Percentiles rank a stretch among this genome's conserved stretches.
These are phyloP conservation scores for Fusarium nelsonii DNA, from an alignment of 2,329 filamentous ascomycete species.

Conservation along the genomic window DNA sequence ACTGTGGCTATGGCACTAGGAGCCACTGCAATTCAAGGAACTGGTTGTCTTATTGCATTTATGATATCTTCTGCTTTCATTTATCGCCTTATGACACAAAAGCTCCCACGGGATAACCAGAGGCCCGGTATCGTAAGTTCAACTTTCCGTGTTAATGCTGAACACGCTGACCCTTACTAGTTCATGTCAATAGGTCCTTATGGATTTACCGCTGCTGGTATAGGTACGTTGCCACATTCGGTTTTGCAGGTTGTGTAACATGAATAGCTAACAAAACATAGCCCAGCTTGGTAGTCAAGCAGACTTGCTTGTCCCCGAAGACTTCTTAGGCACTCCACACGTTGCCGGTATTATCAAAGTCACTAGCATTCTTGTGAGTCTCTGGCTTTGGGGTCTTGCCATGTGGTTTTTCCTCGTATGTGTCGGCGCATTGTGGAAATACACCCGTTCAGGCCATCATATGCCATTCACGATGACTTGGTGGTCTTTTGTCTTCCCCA, in stretches of 20 bases:
- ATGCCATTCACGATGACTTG: conserved; percentile 87
- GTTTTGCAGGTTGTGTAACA: not conserved
- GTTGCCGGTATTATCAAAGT: conserved; percentile 61
- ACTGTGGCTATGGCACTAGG: conserved; percentile 62
- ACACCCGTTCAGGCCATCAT: conserved; percentile 66
- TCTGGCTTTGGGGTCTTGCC: conserved; percentile 88
- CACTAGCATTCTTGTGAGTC: conserved; percentile 70
- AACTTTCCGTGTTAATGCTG: too few species aligned
- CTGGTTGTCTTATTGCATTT: conserved; percentile 69
- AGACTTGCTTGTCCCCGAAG: conserved; percentile 57
- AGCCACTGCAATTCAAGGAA: conserved; percentile 65
- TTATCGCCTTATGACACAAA: conserved; percentile 89
- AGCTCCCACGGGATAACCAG: conserved; percentile 79
- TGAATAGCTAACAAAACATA: conserved; percentile 28
- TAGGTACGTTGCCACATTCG: conserved; percentile 44
- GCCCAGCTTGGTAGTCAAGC: conserved; percentile 62
- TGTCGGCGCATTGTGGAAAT: conserved; percentile 79
- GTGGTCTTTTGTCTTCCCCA: conserved; percentile 86
- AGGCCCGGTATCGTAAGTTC: conserved; percentile 75
- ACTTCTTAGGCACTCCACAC: conserved; percentile 58
- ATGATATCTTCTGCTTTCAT: conserved; percentile 89
- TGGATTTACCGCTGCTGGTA: conserved; percentile 66
- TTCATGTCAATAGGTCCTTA: conserved; percentile 86
- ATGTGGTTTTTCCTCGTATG: conserved; percentile 87
- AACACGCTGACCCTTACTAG: conserved; percentile 49